These are phyloP conservation scores for Penicillium sp. DNA, from an alignment of 2,329 filamentous ascomycete species.

Conservation along the genomic window DNA sequence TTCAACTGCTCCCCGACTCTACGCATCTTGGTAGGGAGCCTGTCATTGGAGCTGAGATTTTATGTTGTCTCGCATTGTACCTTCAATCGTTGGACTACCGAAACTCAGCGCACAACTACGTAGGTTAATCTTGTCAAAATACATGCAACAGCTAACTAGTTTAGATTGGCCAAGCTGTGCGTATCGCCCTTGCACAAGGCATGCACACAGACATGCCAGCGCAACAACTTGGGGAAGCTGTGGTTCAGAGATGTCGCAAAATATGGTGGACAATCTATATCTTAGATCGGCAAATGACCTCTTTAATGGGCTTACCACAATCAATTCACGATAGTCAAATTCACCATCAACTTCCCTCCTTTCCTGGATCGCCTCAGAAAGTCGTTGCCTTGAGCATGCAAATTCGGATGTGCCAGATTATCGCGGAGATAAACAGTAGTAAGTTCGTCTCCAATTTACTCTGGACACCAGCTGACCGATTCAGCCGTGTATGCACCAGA, in stretches of 20 bases:
- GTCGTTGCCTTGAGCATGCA: constrained; percentile 51
- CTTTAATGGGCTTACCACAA: constrained; percentile 58
- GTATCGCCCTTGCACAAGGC: constrained; percentile 34
- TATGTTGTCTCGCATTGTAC: constrained; percentile 44
- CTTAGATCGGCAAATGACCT: constrained; percentile 53
- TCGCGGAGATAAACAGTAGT: constrained; percentile 53
- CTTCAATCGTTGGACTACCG: constrained; percentile 50
- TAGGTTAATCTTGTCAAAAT: constrained; percentile 22
- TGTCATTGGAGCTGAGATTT: constrained; percentile 38
- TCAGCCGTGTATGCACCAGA: constrained; percentile 51
- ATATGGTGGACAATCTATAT: constrained; percentile 38
- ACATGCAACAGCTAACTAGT: constrained; percentile 25
- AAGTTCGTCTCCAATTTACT: constrained; percentile 21
- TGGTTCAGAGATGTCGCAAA: constrained; percentile 31
- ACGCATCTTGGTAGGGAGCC: constrained; percentile 35
- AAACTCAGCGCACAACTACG: constrained; percentile 46
- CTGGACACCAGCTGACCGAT: background rate
- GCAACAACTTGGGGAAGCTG: constrained; percentile 27
- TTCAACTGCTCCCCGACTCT: constrained; percentile 46
- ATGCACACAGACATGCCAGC: constrained; percentile 35
- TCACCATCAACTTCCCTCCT: constrained; percentile 52
- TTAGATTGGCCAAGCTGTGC: constrained; percentile 34
- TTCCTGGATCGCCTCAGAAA: constrained; percentile 45
- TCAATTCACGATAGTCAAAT: constrained; percentile 59
- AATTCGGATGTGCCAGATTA: constrained; percentile 52